Evolutionary conservation across 371 early-diverging fungal species (phyloP).

Genomic region (Choanephora cucurbitarum): DNA sequence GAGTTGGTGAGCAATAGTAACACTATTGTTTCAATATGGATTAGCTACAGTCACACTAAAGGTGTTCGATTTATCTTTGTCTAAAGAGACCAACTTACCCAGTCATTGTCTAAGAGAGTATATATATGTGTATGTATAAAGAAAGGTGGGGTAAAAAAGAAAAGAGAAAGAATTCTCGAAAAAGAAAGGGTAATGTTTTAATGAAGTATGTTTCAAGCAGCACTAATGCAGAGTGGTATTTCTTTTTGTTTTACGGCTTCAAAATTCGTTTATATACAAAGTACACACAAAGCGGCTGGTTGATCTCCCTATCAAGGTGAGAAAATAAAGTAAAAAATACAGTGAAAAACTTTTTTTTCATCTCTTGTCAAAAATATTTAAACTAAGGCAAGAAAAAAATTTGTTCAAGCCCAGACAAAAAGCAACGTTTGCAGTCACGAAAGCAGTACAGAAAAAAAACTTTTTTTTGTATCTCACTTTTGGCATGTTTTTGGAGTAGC

Average conservation of each 20-base stretch:
- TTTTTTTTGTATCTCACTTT: neutral
- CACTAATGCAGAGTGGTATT: slow-evolving; percentile 13
- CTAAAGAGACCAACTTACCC: neutral
- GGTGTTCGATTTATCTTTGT: too few relatives aligned
- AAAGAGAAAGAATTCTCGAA: neutral
- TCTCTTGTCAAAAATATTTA: slow-evolving; percentile 15
- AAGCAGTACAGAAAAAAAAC: neutral
- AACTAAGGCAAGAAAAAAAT: slow-evolving; percentile 7
- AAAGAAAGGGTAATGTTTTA: slow-evolving; percentile 1
- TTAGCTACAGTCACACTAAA: too few relatives aligned
- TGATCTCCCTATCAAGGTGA: slow-evolving; percentile 10
- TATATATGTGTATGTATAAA: neutral
- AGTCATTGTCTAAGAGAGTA: neutral
- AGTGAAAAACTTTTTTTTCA: slow-evolving; percentile 3
- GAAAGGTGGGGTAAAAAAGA: neutral
- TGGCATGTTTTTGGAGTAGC: neutral
- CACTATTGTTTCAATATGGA: neutral
- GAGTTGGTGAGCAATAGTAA: neutral
- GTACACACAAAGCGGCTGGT: slow-evolving; percentile 21
- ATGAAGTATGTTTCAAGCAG: slow-evolving; percentile 5
- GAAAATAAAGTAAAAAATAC: slow-evolving; percentile 6
- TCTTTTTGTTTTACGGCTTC: neutral
- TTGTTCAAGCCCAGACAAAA: slow-evolving; percentile 10
- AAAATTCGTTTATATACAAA: slow-evolving; percentile 1
- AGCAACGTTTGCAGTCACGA: slow-evolving; percentile 1